Conservation (phyloP, 1,139 yeast genomes). For the Diutina siamensis region DNA sequence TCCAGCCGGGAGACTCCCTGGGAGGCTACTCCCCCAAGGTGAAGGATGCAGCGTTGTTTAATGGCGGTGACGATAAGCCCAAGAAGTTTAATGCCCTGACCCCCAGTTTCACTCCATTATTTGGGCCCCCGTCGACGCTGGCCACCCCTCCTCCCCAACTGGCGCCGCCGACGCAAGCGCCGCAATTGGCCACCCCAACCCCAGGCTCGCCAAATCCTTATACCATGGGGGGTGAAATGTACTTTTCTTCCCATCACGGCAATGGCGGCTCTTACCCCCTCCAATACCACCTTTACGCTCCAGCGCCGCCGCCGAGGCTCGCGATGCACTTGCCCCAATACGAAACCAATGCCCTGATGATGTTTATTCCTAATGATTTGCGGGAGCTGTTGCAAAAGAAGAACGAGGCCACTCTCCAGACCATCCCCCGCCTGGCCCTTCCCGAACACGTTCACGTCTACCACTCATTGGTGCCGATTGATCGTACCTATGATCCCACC, state of each 20-base stretch:
- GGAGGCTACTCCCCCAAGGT: conserved; percentile 41
- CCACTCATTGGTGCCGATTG: conserved; percentile 81
- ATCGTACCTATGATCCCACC: conserved; percentile 41
- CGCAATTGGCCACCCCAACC: not conserved
- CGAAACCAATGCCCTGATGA: conserved; percentile 54
- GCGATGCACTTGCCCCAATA: conserved; percentile 50
- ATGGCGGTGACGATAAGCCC: not conserved
- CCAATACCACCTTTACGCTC: conserved; percentile 85
- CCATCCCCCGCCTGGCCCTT: conserved; percentile 45
- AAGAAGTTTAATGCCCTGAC: conserved; percentile 22
- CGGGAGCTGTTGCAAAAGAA: conserved; percentile 63
- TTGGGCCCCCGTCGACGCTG: not conserved
- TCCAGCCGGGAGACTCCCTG: conserved; percentile 36
- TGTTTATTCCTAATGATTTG: conserved; percentile 64
- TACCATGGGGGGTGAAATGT: not conserved
- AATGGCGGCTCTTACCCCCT: conserved; percentile 38
- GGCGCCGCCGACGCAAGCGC: not conserved
- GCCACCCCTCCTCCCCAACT: not conserved
- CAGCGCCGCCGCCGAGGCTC: conserved; percentile 71
- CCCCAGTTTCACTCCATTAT: conserved; percentile 22
- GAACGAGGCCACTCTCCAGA: conserved; percentile 73
- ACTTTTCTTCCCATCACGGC: conserved; percentile 10
- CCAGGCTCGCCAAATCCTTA: conserved; percentile 4
- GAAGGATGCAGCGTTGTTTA: conserved; percentile 42
- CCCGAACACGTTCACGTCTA: conserved; percentile 75